Evolutionary conservation across 164 flowering plant genomes (phyloP), one percentile per base, ranked within the genome.

Genomic region (Chimonanthus salicifolius): DNA sequence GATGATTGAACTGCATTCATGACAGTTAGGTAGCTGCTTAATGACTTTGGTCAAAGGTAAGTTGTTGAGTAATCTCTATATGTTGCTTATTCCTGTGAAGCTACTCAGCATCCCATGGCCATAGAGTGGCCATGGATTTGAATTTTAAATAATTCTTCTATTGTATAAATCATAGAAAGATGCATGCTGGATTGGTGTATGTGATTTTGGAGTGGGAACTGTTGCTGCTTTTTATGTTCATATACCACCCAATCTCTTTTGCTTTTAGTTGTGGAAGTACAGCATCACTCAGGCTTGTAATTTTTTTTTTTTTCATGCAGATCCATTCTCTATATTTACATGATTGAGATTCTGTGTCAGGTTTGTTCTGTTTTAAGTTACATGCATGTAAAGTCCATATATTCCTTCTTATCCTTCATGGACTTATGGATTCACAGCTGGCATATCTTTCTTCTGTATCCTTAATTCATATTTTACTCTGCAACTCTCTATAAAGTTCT

Each of bases 341-440:
- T 87, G 79, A 89, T 97, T 71, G 94, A 89, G 80, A 83, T 96
- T 66, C 21, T 79, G 21, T 78, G 83, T 82, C 91, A 93, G 98
- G 99, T 96, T 81, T 71, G 90, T 80, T 71, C 63, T 4, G 6
- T 60, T 46, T 71, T 54, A 11, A 54, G 60, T 54, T 15, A 54
- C 60, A 54, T 54, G 16, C 16, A n/a, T 13, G 5, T 9, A 6
- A 54, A 54, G 33, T 54, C 16, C 60, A 54, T 33, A 33, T 33
- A 33, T 33, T 33, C 33, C 33, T 33, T 33, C 33, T 33, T 33
- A 33, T 33, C 33, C 33, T 33, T 33, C 70, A 54, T 54, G 60
- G 60, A 13, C 16, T 4, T 11, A 10, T 54, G 60, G 16, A 54
- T n/a, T 54, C 60, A 13, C 60, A 54, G 16, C 11, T 4, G 11